Conservation (phyloP, 108 stramenopile species). For the Aurantiochytrium sp. region DNA sequence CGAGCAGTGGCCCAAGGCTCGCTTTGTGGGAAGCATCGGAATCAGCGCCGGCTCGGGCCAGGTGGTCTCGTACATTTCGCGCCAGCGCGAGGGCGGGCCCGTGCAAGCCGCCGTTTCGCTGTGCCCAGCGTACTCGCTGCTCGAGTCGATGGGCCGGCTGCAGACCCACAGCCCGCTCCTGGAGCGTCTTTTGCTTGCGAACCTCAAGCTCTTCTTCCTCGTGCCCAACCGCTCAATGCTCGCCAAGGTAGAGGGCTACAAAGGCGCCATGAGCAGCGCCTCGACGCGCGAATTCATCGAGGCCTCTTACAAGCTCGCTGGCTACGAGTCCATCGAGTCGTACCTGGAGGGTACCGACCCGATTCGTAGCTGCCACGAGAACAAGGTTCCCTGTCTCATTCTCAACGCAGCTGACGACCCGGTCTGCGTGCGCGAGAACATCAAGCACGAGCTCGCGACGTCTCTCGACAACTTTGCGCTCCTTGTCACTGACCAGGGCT, state of each 20-base stretch:
- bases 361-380: neutral
- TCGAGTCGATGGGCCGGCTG: neutral
- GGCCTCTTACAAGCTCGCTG: neutral
- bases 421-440: neutral
- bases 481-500: neutral
- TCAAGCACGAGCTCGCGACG: neutral
- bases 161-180: neutral
- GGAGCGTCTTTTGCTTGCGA: neutral
- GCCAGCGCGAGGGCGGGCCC: neutral
- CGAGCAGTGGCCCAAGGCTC: neutral
- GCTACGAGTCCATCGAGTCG: neutral
- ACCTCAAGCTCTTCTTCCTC: neutral
- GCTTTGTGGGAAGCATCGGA: neutral
- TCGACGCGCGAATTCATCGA: neutral
- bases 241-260: neutral
- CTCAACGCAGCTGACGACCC: slow-evolving; percentile 18
- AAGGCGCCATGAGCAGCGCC: neutral
- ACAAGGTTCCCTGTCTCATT: neutral
- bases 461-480: neutral
- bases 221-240: neutral
- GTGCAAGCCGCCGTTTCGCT: neutral
- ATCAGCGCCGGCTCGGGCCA: neutral
- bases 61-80: neutral
- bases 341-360: neutral
- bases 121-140: neutral